These are phyloP conservation scores for Zizania palustris DNA, from an alignment of 202 grass and related monocot genomes.

Conservation along the genomic window DNA sequence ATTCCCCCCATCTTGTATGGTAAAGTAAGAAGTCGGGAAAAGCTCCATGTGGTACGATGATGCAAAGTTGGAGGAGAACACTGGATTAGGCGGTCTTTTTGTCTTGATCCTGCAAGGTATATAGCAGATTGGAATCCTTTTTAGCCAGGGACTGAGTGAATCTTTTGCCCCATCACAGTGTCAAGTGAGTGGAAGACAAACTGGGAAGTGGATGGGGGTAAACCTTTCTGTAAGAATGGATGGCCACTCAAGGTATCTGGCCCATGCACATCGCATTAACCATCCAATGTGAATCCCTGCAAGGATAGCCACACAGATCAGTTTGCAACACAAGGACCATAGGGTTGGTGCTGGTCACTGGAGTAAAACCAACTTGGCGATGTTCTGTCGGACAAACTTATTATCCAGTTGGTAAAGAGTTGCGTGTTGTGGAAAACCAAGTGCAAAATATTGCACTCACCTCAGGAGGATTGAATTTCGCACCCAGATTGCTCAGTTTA, in stretches of 20 bases:
- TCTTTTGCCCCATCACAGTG: neutral
- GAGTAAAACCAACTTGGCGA: conserved; percentile 12
- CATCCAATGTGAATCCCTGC: conserved; percentile 76
- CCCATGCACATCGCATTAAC: conserved; percentile 43
- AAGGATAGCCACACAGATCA: conserved; percentile 40
- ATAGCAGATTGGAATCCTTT: conserved; percentile 25
- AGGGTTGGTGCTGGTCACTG: conserved; percentile 33
- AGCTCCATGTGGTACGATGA: conserved; percentile 27
- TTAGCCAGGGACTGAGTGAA: neutral
- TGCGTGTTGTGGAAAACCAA: neutral
- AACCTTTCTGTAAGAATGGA: conserved; percentile 54
- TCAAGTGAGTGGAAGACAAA: neutral
- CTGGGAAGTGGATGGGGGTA: neutral
- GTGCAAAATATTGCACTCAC: conserved; percentile 35
- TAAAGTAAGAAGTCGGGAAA: conserved; percentile 25
- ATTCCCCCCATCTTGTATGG: neutral
- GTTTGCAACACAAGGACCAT: conserved; percentile 29
- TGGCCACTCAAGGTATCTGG: conserved; percentile 55
- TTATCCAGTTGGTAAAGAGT: neutral
- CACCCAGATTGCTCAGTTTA: conserved; percentile 86
- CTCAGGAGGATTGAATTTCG: conserved; percentile 81
- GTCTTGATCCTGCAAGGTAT: conserved; percentile 50
- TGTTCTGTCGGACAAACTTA: neutral
- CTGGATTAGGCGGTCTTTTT: conserved; percentile 35
- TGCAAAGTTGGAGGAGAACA: conserved; percentile 29